Conservation (phyloP, 106 monocot genomes). For the Hemerocallis citrina region DNA sequence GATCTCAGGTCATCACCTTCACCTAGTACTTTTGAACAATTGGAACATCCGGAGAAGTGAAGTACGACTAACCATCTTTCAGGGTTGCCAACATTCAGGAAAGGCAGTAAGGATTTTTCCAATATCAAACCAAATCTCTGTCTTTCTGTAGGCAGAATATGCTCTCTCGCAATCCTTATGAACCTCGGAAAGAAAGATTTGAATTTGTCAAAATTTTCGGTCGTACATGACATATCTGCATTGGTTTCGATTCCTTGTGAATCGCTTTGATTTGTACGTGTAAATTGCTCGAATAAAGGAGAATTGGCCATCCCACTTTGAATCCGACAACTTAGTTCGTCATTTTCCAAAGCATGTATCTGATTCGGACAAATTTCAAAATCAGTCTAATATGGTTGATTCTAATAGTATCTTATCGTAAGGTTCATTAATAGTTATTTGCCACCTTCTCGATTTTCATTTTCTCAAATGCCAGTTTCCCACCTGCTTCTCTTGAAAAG, state of each 20-base stretch:
- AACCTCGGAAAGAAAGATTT: slow-evolving; percentile 66
- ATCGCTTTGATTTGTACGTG: slow-evolving; percentile 38
- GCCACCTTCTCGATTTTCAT: slow-evolving; percentile 46
- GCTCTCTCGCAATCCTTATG: slow-evolving; percentile 44
- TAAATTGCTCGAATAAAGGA: slow-evolving; percentile 28
- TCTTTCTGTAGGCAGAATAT: slow-evolving; percentile 65
- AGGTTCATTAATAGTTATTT: slow-evolving; percentile 22
- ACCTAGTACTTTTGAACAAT: slow-evolving; percentile 47
- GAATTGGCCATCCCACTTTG: slow-evolving; percentile 28
- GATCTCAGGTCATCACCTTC: slow-evolving; percentile 56
- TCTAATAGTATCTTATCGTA: slow-evolving; percentile 23
- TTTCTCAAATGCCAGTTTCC: slow-evolving; percentile 19
- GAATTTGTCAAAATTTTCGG: slow-evolving; percentile 49
- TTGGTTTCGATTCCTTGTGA: slow-evolving; percentile 21
- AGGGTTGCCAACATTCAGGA: slow-evolving; percentile 36
- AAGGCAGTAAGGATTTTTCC: slow-evolving; percentile 53
- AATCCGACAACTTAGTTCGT: slow-evolving; percentile 38
- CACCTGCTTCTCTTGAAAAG: slow-evolving; percentile 21
- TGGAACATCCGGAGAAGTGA: slow-evolving; percentile 57
- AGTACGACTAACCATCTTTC: slow-evolving; percentile 53
- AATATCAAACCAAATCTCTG: slow-evolving; percentile 73
- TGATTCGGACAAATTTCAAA: slow-evolving; percentile 29
- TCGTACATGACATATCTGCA: slow-evolving; percentile 30
- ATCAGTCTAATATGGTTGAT: slow-evolving; percentile 24
- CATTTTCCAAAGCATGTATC: slow-evolving; percentile 52